Conservation (phyloP, 768 basidiomycete genomes). For the Boletus rubropictus region DNA sequence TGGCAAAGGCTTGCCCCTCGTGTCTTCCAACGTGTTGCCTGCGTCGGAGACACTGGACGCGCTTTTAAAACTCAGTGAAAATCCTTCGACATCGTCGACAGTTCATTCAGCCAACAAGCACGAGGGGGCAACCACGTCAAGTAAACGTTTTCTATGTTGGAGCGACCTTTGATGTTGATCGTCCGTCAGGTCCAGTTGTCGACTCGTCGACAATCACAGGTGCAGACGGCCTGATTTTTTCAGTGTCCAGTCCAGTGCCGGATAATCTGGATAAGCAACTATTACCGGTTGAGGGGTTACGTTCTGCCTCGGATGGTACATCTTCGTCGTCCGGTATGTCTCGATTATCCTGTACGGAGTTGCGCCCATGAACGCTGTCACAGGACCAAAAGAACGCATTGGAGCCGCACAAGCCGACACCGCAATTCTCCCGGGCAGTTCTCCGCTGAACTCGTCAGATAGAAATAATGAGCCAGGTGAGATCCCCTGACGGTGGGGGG, state of each 20-base stretch:
- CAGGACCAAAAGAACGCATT: constrained; percentile 14
- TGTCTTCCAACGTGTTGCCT: constrained; percentile 14
- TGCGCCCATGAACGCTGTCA: constrained; percentile 3
- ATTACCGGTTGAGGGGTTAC: not conserved
- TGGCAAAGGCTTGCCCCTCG: constrained; percentile 15
- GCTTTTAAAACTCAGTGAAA: constrained; percentile 21
- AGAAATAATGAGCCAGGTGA: constrained; percentile 12
- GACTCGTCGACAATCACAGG: constrained; percentile 17
- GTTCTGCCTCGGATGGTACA: not conserved
- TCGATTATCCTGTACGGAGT: constrained; percentile 1
- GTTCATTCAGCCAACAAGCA: constrained; percentile 8
- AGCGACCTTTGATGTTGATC: constrained; percentile 6
- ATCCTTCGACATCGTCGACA: constrained; percentile 13
- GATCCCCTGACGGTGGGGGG: constrained; percentile 45
- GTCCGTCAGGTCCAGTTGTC: constrained; percentile 20
- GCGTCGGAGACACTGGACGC: constrained; percentile 23
- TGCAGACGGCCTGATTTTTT: constrained; percentile 8
- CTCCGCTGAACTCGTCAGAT: constrained; percentile 7
- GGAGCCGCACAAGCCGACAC: not conserved
- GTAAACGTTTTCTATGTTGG: constrained; percentile 9
- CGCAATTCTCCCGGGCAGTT: constrained; percentile 4
- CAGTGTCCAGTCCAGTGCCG: constrained; percentile 2
- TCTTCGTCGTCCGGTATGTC: constrained; percentile 13
- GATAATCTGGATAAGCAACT: constrained; percentile 9
- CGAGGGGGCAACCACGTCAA: constrained; percentile 25